Conservation (phyloP, 2,329 filamentous ascomycete genomes). For the Dothistroma septosporum region DNA sequence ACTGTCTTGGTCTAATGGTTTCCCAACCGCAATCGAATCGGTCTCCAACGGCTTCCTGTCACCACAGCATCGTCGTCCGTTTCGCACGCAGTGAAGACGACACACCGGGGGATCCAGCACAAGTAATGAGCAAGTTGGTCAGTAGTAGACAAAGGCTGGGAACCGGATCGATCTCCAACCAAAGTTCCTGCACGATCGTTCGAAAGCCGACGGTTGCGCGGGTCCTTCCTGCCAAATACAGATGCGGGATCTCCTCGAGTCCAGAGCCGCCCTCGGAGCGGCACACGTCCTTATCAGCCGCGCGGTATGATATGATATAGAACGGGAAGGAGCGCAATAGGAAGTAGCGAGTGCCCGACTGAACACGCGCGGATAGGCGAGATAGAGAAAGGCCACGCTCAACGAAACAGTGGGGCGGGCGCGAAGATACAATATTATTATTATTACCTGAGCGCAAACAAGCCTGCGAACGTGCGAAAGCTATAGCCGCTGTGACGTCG, state of each 20-base stretch:
- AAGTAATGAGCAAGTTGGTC: background rate
- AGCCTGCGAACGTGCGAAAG: no score
- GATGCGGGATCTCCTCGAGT: background rate
- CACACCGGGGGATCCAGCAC: background rate
- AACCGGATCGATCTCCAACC: background rate
- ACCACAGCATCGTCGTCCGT: background rate
- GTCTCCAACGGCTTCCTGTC: background rate
- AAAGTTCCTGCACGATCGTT: background rate
- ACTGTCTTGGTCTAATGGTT: background rate
- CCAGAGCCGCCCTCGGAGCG: background rate
- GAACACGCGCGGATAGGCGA: background rate
- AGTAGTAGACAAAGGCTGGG: background rate
- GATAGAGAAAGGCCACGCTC: background rate
- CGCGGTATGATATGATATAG: background rate
- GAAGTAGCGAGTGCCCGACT: background rate
- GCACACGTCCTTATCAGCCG: background rate
- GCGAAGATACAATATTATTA: background rate
- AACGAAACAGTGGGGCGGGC: background rate
- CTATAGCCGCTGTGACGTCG: background rate
- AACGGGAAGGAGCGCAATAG: background rate
- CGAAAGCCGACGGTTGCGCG: background rate
- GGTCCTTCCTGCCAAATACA: background rate
- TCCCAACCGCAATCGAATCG: background rate
- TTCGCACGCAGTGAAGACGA: background rate
- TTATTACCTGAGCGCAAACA: background rate